Percentiles rank a stretch among this genome's conserved stretches.
These are phyloP conservation scores for Heimioporus sp. DNA, from an alignment of 768 basidiomycete species.

Conservation along the genomic window DNA sequence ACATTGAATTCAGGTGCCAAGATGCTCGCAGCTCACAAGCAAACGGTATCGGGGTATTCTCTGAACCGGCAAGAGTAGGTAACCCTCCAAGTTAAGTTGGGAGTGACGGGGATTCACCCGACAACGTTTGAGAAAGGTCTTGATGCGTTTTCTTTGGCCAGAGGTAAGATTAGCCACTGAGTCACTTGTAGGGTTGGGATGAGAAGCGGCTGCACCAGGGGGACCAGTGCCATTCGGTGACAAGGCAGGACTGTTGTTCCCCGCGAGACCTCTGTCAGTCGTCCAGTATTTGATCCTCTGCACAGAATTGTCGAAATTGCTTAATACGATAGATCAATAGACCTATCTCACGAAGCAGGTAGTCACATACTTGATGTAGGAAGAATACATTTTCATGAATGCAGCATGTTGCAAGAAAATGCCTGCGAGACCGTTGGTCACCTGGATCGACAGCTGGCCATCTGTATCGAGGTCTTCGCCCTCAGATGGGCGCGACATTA, in stretches of 20 bases:
- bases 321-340: constrained; percentile 30
- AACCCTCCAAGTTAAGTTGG: constrained; percentile 91
- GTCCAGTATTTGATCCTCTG: constrained; percentile 88
- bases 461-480: constrained; percentile 59
- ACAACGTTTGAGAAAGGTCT: constrained; percentile 85
- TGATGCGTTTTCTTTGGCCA: constrained; percentile 85
- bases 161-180: constrained; percentile 62
- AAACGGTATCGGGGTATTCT: constrained; percentile 96
- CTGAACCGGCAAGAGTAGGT: constrained; percentile 92
- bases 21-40: constrained; percentile 55
- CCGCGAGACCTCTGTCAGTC: constrained; percentile 47
- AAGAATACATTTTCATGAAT: constrained; percentile 98
- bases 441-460: constrained; percentile 68
- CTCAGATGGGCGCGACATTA: constrained; percentile 51
- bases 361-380: constrained; percentile 86
- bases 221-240: constrained; percentile 62
- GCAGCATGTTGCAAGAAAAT: constrained; percentile 94
- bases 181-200: constrained; percentile 38
- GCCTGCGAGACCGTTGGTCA: constrained; percentile 79
- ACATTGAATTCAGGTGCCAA: neutral
- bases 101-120: constrained; percentile 87
- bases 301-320: constrained; percentile 93
- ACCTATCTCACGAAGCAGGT: constrained; percentile 1
- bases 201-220: constrained; percentile 50
- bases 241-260: constrained; percentile 35